A percentile compares a stretch with the other conserved stretches of the same genome.
These are phyloP conservation scores for Thelephora aurantiotincta DNA, from an alignment of 768 basidiomycete species.

Conservation along the genomic window DNA sequence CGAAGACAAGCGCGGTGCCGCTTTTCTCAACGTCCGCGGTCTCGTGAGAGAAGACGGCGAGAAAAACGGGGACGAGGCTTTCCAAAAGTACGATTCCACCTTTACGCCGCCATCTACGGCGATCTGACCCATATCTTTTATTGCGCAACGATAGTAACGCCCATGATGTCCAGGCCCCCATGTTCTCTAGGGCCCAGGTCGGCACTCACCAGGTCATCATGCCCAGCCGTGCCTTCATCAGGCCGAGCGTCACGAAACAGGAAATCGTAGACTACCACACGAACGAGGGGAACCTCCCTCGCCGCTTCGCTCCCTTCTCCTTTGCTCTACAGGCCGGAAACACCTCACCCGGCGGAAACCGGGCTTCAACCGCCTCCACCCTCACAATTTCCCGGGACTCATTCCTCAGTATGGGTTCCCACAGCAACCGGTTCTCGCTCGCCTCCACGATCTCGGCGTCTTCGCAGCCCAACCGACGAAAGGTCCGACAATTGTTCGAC, in stretches of 20 bases:
- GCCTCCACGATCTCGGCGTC: conserved; percentile 7
- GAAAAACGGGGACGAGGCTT: conserved; percentile 8
- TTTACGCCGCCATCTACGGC: neutral
- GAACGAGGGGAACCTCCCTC: conserved; percentile 26
- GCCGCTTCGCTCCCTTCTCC: conserved; percentile 26
- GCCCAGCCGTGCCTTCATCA: conserved; percentile 34
- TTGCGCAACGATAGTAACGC: neutral
- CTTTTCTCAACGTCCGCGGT: conserved; percentile 36
- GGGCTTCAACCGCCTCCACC: conserved; percentile 8
- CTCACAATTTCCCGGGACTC: conserved; percentile 11
- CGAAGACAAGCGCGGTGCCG: conserved; percentile 23
- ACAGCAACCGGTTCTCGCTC: conserved; percentile 7
- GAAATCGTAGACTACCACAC: conserved; percentile 31
- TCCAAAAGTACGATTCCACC: conserved; percentile 3
- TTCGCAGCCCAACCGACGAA: conserved; percentile 21
- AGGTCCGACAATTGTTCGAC: conserved; percentile 49
- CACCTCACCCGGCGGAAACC: neutral
- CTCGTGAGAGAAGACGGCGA: conserved; percentile 22
- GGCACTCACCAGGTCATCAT: conserved; percentile 30
- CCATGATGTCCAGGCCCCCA: conserved; percentile 7
- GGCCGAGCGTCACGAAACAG: conserved; percentile 21
- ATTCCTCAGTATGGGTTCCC: conserved; percentile 8
- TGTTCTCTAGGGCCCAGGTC: conserved; percentile 30
- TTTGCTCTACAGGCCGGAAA: conserved; percentile 9
- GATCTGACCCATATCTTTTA: neutral